Base-by-base conservation (phyloP, 2,329 filamentous ascomycete genomes). In the Graphilbum sp. region DNA sequence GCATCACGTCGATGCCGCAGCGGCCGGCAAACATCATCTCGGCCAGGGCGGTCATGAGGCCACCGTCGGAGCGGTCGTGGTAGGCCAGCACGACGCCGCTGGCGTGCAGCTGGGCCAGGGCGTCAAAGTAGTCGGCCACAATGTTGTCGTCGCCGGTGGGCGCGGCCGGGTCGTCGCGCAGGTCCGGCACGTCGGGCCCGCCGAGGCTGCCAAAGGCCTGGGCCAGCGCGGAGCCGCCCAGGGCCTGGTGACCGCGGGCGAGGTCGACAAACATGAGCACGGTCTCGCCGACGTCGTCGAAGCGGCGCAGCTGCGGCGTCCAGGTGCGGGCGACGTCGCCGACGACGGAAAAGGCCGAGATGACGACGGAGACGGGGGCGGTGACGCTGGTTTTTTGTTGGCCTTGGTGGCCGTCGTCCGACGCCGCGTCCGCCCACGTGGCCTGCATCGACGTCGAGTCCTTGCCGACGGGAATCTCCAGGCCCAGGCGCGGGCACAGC, bases 371-470 rank as follows among this genome's bases (percentile, higher is more conserved):
- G 49, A 96, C 73, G 2, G 90, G 90, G 5, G 90, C 84, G 29
- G 85, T 95, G 36, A 96, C 88, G 47, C 87, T 87, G 62, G 82
- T 90, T 13, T 69, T 61, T 44, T 81, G 68, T 16, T 73, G 71
- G 23, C 65, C 72, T 40, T 69, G 63, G 17, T 25, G 29, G 43
- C 65, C 63, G 47, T n/a, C 21, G 4, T 8, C 10, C 12, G 13
- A 9, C 3, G 18, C 11, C 19, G 23, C 27, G 24, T 88, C 81
- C 52, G 75, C 80, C 90, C 90, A 96, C 40, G 85, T 85, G 51
- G 92, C 88, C 66, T 95, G 95, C 90, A 98, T 96, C 3, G 87
- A 95, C 59, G 92, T 94, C 0, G 88, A 96, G 57, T 98, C 90
- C 61, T 98, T 96, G 39, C 90, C 90, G 9, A 96, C 90, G 4